Base-by-base conservation (phyloP, 1,139 yeast genomes). In the Taphrina communis region DNA sequence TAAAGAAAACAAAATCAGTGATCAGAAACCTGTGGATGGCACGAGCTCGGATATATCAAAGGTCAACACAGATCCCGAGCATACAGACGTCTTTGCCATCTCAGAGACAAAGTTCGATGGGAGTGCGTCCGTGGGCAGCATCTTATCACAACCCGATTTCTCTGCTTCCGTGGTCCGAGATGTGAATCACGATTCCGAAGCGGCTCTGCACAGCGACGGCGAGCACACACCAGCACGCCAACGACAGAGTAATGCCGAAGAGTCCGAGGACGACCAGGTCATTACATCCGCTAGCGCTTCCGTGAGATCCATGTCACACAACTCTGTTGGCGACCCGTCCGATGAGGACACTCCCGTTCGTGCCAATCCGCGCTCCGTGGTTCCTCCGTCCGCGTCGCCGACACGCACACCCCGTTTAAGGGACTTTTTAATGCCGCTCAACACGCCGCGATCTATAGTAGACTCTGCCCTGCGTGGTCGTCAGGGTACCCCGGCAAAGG, bases 81-180 rank as follows among this genome's bases (percentile, higher is more conserved):
- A 19, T 14, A 14, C 48, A 21, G 56, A 50, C 21, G 65, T 50
- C 14, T 42, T 38, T 31, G 38, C 39, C 12, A 19, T 56, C 9
- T 9, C 14, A 12, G 60, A 44, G 14, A 14, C 25, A 17, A n/a
- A 9, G 14, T 62, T 62, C n/a, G 60, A 62, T 17, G 61, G 67
- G 5, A 25, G 55, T 8, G 56, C 61, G 17, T 63, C 67, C 11
- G 14, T 53, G 8, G 61, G 61, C 35, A 63, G 67, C 36, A 36
- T 63, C 11, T 21, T 63, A 2, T 63, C 67, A 6, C 61, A 63
- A 48, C 67, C 67, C 12, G 67, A 63, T 25, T 63, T 63, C 35
- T 55, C 67, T 11, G 67, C 67, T 7, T 63, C 67, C 3, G 67
- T 63, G 8, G 17, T 35, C 31, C 61, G 48, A 11, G 55, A 14